phyloP scores from a whole-genome alignment of 306 rosid genomes.

The Cicer judaicum region DNA sequence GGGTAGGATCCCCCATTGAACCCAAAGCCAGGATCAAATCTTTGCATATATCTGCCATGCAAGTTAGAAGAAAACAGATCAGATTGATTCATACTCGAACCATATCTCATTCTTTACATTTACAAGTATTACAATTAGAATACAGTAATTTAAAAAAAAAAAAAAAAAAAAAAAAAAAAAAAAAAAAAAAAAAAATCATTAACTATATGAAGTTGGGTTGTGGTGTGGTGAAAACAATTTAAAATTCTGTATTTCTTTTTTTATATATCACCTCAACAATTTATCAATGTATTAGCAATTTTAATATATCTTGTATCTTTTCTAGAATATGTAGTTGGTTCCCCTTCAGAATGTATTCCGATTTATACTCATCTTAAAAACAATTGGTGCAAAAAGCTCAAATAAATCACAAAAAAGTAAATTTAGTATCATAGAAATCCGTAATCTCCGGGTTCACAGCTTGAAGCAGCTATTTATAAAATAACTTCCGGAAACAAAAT shows the following conservation, averaged over 20 bases:
- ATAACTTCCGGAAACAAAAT: slow-evolving; percentile 4
- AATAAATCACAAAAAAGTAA: not conserved
- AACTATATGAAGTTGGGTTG: not conserved
- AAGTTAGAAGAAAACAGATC: slow-evolving; percentile 30
- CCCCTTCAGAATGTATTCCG: slow-evolving; percentile 6
- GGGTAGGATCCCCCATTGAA: slow-evolving; percentile 88
- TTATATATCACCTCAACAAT: not conserved
- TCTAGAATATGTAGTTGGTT: slow-evolving; percentile 25
- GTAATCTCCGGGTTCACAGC: not conserved
- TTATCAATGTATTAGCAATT: not conserved
- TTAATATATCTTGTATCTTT: slow-evolving; percentile 6
- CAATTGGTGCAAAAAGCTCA: not conserved
- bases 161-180: not conserved
- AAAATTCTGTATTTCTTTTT: not conserved
- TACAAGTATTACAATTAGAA: not conserved
- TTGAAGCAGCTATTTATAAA: not conserved
- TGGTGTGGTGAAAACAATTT: not conserved
- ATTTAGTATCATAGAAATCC: not conserved
- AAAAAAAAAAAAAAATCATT: not conserved
- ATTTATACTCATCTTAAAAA: not conserved
- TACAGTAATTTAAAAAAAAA: slow-evolving; percentile 10
- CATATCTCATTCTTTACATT: not conserved
- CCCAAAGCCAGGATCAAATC: slow-evolving; percentile 98
- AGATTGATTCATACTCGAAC: slow-evolving; percentile 10
- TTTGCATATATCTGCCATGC: slow-evolving; percentile 83